Percentiles rank a stretch among this genome's conserved stretches.
Evolutionary conservation across 805 yeast species (phyloP).

Genomic region (Peterozyma xylosa): DNA sequence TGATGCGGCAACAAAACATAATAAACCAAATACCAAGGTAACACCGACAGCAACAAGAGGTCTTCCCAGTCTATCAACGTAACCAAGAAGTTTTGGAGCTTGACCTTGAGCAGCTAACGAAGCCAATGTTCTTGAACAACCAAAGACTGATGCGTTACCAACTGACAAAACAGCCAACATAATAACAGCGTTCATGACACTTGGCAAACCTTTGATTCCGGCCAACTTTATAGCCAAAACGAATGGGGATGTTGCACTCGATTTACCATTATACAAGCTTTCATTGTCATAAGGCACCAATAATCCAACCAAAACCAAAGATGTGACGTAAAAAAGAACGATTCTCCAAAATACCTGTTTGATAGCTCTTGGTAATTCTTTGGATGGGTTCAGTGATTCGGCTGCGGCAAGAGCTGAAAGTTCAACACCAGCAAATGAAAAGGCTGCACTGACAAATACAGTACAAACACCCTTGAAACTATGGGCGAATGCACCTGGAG

Average conservation of each 20-base stretch:
- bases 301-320: conserved; percentile 60
- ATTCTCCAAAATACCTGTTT: conserved; percentile 66
- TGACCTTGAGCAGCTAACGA: conserved; percentile 58
- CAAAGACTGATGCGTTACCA: conserved; percentile 67
- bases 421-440: conserved; percentile 44
- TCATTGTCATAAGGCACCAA: conserved; percentile 56
- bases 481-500: conserved; percentile 48
- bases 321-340: conserved; percentile 50
- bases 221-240: conserved; percentile 64
- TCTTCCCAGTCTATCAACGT: conserved; percentile 46
- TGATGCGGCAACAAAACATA: conserved; percentile 52
- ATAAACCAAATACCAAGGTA: conserved; percentile 46
- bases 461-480: conserved; percentile 46
- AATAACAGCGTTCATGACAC: conserved; percentile 62
- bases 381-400: conserved; percentile 64
- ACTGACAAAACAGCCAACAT: conserved; percentile 62
- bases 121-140: conserved; percentile 58
- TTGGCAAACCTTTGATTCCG: conserved; percentile 57
- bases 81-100: conserved; percentile 45
- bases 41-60: conserved; percentile 45
- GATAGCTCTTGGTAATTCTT: conserved; percentile 64
- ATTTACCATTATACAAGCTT: conserved; percentile 38
- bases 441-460: conserved; percentile 43
- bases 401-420: conserved; percentile 66
- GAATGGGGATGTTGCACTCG: conserved; percentile 65